Evolutionary conservation across 148 eudicot species (phyloP), one percentile per base, ranked within the genome.

Genomic region (Spergularia marina): DNA sequence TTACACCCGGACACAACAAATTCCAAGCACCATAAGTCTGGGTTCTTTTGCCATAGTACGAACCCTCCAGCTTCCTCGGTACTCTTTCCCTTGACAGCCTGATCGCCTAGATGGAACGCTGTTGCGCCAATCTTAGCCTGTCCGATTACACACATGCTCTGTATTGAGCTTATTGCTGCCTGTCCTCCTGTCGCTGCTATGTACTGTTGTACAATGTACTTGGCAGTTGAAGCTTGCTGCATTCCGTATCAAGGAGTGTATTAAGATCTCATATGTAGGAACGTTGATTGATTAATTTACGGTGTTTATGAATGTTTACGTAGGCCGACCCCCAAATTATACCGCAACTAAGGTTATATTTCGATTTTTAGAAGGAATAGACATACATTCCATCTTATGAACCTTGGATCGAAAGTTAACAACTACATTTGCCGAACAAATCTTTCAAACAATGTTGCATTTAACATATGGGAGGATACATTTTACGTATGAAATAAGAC

Each of bases 191-290:
- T 90, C 1, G 99, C 96, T 47, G 99, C 99, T 71, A 95, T 83
- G 79, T 95, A 92, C 67, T 95, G 98, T 58, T 91, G 96, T 47
- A 95, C 85, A 5, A 95, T 95, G 76, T 95, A 95, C 62, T 95
- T 95, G 2, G 97, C 99, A 0, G 99, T 92, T 0, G 99, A 95
- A 1, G 97, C 97, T 88, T 95, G 97, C 99, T 95, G 84, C 80
- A 76, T 8, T n/a, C 55, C 3, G 71, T 34, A 18, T 20, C 13
- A 15, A 73, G 53, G 2, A 47, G 21, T 74, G n/a, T 34, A 36
- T 34, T 57, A 12, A 53, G 9, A 21, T 18, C 7, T 44, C 49
- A 44, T 44, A 9, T 1, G 8, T 6, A 44, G 7, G 49, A 44
- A 44, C 0, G 7, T 44, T 44, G 10, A 44, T 44, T 44, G 2